A percentile compares a stretch with the other conserved stretches of the same genome.
Evolutionary conservation across 257 asterid species (phyloP).

Genomic region (Gynochthodes officinalis): DNA sequence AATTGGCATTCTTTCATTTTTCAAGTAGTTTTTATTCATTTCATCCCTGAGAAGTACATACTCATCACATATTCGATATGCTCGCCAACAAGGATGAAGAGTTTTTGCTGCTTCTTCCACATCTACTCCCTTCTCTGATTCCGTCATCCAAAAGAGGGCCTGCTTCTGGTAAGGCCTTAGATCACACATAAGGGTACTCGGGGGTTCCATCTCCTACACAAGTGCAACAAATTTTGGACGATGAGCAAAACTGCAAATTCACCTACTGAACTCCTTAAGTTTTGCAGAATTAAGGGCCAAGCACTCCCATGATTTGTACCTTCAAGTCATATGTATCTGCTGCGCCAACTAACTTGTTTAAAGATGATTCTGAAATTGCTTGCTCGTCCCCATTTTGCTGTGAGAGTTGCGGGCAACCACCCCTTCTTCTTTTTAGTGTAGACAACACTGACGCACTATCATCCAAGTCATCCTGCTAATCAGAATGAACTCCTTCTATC

Average conservation of each 20-base stretch:
- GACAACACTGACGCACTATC: slow-evolving; percentile 35
- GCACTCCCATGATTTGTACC: slow-evolving; percentile 31
- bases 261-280: not conserved
- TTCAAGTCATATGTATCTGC: slow-evolving; percentile 65
- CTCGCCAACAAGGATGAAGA: slow-evolving; percentile 94
- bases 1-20: not conserved
- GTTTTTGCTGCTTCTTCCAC: slow-evolving; percentile 55
- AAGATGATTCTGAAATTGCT: slow-evolving; percentile 55
- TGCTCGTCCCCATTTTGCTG: slow-evolving; percentile 51
- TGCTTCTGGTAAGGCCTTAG: slow-evolving; percentile 82
- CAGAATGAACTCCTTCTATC: slow-evolving; percentile 9
- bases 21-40: not conserved
- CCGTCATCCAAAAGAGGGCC: slow-evolving; percentile 88
- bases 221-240: slow-evolving; percentile 3
- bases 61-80: slow-evolving; percentile 77
- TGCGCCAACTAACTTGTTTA: slow-evolving; percentile 85
- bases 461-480: slow-evolving; percentile 42
- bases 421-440: slow-evolving; percentile 49
- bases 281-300: not conserved
- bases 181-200: slow-evolving; percentile 57
- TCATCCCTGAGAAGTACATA: slow-evolving; percentile 27
- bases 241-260: not conserved
- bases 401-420: slow-evolving; percentile 26
- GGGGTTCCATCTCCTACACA: slow-evolving; percentile 75
- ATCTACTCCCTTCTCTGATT: slow-evolving; percentile 53